These are phyloP conservation scores for Catharanthus roseus DNA, from an alignment of 257 asterid genomes.

Conservation along the genomic window DNA sequence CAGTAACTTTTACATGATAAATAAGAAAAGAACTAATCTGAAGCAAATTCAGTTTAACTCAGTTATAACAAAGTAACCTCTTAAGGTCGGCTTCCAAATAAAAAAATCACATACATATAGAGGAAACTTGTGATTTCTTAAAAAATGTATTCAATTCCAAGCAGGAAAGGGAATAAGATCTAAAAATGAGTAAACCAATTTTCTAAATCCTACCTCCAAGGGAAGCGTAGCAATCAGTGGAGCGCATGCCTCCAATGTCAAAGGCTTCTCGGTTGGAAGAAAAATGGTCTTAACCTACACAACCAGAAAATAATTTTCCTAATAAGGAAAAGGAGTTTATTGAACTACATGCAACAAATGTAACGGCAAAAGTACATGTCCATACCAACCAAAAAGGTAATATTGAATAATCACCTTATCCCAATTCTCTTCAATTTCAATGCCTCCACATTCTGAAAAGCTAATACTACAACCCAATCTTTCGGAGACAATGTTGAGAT, in stretches of 20 bases:
- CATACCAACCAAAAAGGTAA: neutral
- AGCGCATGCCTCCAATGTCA: constrained; percentile 80
- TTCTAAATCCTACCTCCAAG: constrained; percentile 53
- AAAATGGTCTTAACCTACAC: constrained; percentile 70
- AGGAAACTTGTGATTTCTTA: neutral
- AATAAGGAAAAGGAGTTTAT: neutral
- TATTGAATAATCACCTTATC: constrained; percentile 55
- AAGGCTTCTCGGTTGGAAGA: constrained; percentile 74
- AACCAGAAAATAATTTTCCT: constrained; percentile 9
- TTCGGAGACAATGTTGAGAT: constrained; percentile 75
- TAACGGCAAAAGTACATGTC: neutral
- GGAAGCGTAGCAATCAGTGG: constrained; percentile 90
- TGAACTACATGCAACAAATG: neutral
- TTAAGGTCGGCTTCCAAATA: neutral
- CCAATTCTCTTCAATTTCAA: constrained; percentile 96
- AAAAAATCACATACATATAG: neutral
- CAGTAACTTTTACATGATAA: neutral
- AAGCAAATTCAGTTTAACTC: neutral
- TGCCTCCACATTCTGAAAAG: constrained; percentile 96
- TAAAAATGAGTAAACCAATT: constrained; percentile 2
- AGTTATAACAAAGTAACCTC: neutral
- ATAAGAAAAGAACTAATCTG: neutral
- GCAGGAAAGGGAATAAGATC: neutral
- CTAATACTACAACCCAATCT: constrained; percentile 79
- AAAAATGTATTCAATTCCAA: neutral